These are phyloP conservation scores for Stenocarpella maydis DNA, from an alignment of 2,329 filamentous ascomycete species.

Conservation along the genomic window DNA sequence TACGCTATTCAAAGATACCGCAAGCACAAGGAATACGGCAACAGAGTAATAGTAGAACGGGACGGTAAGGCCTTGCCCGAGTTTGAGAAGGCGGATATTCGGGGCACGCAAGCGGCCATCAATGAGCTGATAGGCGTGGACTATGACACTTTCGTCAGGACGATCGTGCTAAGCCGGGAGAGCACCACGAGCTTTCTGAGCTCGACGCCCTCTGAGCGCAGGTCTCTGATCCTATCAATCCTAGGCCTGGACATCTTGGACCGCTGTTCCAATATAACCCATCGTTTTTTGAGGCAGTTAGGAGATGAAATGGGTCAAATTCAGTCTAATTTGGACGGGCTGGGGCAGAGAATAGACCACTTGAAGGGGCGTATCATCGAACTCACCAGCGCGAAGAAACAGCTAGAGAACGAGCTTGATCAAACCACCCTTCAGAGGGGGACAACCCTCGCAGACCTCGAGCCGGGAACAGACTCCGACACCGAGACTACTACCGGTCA, in stretches of 20 bases:
- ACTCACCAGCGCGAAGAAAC: neutral
- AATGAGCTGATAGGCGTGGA: constrained; percentile 44
- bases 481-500: neutral
- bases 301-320: neutral
- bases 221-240: constrained; percentile 43
- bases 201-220: constrained; percentile 40
- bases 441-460: neutral
- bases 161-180: constrained; percentile 44
- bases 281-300: neutral
- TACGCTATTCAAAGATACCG: constrained; percentile 44
- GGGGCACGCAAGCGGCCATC: constrained; percentile 41
- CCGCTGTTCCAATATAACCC: neutral
- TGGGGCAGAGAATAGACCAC: neutral
- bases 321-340: neutral
- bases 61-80: constrained; percentile 41
- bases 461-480: neutral
- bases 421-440: neutral
- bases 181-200: constrained; percentile 44
- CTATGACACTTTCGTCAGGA: constrained; percentile 45
- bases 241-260: constrained; percentile 38
- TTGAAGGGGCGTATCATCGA: neutral
- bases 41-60: constrained; percentile 42
- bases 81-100: constrained; percentile 40
- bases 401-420: neutral
- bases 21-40: constrained; percentile 40